These are phyloP conservation scores for Kwoniella europaea DNA, from an alignment of 768 basidiomycete genomes.

Conservation along the genomic window DNA sequence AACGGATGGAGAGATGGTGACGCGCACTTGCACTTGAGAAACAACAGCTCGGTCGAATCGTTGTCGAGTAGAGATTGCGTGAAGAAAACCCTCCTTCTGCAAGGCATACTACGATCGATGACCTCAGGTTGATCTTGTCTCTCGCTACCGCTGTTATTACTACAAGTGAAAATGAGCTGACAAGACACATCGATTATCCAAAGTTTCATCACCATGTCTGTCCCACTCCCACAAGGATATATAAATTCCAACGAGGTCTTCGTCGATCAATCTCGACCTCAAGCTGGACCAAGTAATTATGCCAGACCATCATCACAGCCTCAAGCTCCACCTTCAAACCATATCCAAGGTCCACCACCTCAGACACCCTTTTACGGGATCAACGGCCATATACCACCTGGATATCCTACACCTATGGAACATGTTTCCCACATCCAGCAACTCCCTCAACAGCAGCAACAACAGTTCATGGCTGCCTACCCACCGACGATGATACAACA, in stretches of 20 bases:
- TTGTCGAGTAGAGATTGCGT: neutral
- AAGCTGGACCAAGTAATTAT: constrained; percentile 25
- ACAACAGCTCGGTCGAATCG: too few relatives aligned
- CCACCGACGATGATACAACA: constrained; percentile 7
- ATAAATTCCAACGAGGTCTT: constrained; percentile 8
- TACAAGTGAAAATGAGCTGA: constrained; percentile 3
- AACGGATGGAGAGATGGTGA: neutral
- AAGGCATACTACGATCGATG: too few relatives aligned
- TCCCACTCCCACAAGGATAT: constrained; percentile 18
- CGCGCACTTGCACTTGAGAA: neutral
- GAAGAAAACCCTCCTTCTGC: neutral
- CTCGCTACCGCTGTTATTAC: neutral
- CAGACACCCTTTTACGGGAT: constrained; percentile 5
- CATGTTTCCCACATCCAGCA: neutral
- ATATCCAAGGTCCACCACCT: constrained; percentile 12
- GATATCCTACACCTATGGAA: constrained; percentile 5
- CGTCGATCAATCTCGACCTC: constrained; percentile 10
- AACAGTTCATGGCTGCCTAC: constrained; percentile 12
- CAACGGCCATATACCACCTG: constrained; percentile 12
- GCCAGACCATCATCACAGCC: constrained; percentile 8
- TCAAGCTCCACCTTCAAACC: neutral
- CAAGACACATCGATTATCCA: neutral
- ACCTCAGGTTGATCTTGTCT: neutral
- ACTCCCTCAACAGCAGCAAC: constrained; percentile 17
- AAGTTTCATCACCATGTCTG: constrained; percentile 17